Conservation (phyloP, 306 rosid genomes). For the Trichosanthes truncata region DNA sequence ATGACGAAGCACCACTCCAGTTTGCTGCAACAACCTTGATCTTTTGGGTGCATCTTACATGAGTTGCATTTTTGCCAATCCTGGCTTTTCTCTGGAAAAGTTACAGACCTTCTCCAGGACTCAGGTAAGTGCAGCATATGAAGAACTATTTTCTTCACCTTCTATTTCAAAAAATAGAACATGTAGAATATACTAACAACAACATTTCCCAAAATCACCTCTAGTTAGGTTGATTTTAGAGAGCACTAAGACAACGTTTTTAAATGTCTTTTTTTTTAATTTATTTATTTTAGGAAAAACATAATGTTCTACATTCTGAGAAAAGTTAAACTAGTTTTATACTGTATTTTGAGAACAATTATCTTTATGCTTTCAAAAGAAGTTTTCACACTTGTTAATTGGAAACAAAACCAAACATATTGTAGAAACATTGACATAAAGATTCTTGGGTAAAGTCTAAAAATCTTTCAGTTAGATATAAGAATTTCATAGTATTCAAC, state of each 20-base stretch:
- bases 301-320: neutral
- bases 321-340: neutral
- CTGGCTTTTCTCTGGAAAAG: constrained; percentile 32
- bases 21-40: constrained; percentile 66
- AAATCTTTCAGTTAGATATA: too few species aligned
- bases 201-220: neutral
- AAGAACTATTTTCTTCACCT: neutral
- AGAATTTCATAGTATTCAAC: too few species aligned
- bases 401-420: neutral
- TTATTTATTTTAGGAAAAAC: neutral
- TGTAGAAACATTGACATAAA: neutral
- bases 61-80: constrained; percentile 24
- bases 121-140: constrained; percentile 37
- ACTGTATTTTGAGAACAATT: neutral
- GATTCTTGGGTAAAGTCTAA: too few species aligned
- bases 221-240: neutral
- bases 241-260: neutral
- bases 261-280: neutral
- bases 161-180: neutral
- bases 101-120: constrained; percentile 40
- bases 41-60: constrained; percentile 32
- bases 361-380: neutral
- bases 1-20: constrained; percentile 38
- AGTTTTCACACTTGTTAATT: neutral
- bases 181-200: neutral